Percentiles rank a stretch among this genome's conserved stretches.
phyloP scores from a whole-genome alignment of 495 filamentous ascomycete genomes.

The Chaetomium tenue region DNA sequence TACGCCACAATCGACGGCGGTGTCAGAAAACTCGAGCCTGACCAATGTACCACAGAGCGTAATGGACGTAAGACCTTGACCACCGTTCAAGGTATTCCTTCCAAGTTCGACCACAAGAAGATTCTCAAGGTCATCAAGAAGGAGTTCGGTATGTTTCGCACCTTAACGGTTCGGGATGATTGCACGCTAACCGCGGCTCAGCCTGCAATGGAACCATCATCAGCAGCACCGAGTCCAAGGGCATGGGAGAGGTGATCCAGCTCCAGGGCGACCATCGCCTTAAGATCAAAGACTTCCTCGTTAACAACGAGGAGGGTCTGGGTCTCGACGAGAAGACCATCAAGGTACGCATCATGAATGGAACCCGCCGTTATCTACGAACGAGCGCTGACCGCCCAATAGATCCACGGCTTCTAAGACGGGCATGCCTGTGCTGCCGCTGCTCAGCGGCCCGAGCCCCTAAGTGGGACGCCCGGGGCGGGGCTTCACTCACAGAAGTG shows the following conservation, averaged over 20 bases:
- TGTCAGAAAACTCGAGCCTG: slow-evolving; percentile 3
- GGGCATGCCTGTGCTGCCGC: slow-evolving; percentile 37
- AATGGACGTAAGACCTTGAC: slow-evolving; percentile 99
- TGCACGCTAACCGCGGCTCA: slow-evolving; percentile 36
- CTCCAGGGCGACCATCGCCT: slow-evolving; percentile 98
- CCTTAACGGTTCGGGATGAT: background rate
- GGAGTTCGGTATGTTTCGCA: slow-evolving; percentile 78
- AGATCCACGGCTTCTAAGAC: slow-evolving; percentile 78
- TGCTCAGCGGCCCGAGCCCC: slow-evolving; percentile 24
- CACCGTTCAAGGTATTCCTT: slow-evolving; percentile 95
- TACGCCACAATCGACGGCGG: background rate
- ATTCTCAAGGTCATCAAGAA: slow-evolving; percentile 99
- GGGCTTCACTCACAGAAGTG: slow-evolving; percentile 6
- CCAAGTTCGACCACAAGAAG: slow-evolving; percentile 99
- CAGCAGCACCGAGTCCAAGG: slow-evolving; percentile 69
- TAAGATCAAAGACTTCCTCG: slow-evolving; percentile 96
- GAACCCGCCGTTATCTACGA: slow-evolving; percentile 8
- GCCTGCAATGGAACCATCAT: slow-evolving; percentile 99
- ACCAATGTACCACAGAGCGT: slow-evolving; percentile 64
- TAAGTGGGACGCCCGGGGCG: slow-evolving; percentile 24
- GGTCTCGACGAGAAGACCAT: slow-evolving; percentile 94
- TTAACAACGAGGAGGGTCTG: slow-evolving; percentile 89
- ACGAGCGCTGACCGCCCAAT: slow-evolving; percentile 1
- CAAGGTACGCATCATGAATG: slow-evolving; percentile 60
- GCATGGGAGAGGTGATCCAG: slow-evolving; percentile 99